Conservation (phyloP, 805 yeast genomes). For the Clavispora carvajalis region DNA sequence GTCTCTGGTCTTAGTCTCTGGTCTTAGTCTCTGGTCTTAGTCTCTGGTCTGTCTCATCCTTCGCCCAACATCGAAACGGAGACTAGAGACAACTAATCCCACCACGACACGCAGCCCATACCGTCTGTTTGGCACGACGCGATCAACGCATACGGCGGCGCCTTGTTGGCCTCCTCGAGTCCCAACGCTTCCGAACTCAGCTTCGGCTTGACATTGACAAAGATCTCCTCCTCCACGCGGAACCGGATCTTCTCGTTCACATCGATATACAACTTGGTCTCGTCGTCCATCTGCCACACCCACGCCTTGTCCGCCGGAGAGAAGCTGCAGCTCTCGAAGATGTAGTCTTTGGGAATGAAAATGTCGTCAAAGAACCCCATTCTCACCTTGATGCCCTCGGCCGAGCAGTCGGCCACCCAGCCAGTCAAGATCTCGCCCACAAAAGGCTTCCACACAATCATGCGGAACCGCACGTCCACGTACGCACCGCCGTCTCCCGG, state of each 20-base stretch:
- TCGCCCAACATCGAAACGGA: too few relatives aligned
- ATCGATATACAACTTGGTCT: conserved; percentile 75
- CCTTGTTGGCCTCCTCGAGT: conserved; percentile 34
- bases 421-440: conserved; percentile 91
- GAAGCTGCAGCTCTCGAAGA: conserved; percentile 73
- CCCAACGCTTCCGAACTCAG: conserved; percentile 52
- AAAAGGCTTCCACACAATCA: conserved; percentile 86
- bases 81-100: conserved; percentile 52
- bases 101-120: conserved; percentile 95
- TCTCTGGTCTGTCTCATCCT: too few relatives aligned
- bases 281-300: conserved; percentile 85
- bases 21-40: too few relatives aligned
- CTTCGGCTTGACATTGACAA: conserved; percentile 76
- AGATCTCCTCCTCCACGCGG: conserved; percentile 84
- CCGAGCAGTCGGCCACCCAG: conserved; percentile 83
- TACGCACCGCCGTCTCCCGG: conserved; percentile 94
- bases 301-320: conserved; percentile 81
- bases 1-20: too few relatives aligned
- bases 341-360: conserved; percentile 74
- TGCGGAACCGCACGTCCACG: conserved; percentile 67
- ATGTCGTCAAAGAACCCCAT: conserved; percentile 90
- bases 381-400: conserved; percentile 80
- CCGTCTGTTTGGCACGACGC: conserved; percentile 96
- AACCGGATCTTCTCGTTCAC: conserved; percentile 87
- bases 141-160: conserved; percentile 77